These are phyloP conservation scores for Luvunga scandens DNA, from an alignment of 345 rosid genomes.

Conservation along the genomic window DNA sequence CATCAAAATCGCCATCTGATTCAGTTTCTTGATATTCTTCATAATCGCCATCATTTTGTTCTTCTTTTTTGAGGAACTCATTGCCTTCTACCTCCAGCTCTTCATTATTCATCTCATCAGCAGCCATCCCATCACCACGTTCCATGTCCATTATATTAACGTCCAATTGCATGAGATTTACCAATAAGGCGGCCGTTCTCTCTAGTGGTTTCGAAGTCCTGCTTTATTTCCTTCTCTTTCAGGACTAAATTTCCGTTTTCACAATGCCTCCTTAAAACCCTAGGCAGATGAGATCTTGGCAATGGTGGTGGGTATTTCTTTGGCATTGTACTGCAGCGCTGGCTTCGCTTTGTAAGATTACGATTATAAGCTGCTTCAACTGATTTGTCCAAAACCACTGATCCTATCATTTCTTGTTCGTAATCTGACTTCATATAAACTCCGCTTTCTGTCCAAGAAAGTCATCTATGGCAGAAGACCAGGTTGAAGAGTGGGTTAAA, in stretches of 20 bases:
- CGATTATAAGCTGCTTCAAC: background rate
- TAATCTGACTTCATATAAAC: constrained; percentile 19
- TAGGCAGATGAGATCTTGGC: constrained; percentile 35
- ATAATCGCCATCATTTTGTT: background rate
- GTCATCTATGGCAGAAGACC: constrained; percentile 28
- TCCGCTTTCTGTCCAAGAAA: constrained; percentile 43
- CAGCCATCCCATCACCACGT: background rate
- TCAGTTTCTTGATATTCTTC: constrained; percentile 18
- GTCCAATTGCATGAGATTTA: constrained; percentile 41
- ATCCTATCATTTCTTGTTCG: background rate
- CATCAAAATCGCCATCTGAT: background rate
- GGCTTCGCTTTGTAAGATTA: background rate
- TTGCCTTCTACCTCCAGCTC: constrained; percentile 13
- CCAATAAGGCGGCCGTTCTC: constrained; percentile 40
- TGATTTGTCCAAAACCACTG: background rate
- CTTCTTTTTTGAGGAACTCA: constrained; percentile 8
- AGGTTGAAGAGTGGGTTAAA: constrained; percentile 18
- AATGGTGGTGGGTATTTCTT: constrained; percentile 47
- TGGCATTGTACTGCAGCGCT: background rate
- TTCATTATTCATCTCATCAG: background rate
- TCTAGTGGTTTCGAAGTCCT: constrained; percentile 41
- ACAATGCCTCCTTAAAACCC: constrained; percentile 39
- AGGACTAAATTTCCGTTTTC: constrained; percentile 45
- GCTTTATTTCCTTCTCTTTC: constrained; percentile 40
- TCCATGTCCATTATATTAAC: background rate